Evolutionary conservation across 2,329 filamentous ascomycete species (phyloP).

Genomic region (Cercospora zeina): DNA sequence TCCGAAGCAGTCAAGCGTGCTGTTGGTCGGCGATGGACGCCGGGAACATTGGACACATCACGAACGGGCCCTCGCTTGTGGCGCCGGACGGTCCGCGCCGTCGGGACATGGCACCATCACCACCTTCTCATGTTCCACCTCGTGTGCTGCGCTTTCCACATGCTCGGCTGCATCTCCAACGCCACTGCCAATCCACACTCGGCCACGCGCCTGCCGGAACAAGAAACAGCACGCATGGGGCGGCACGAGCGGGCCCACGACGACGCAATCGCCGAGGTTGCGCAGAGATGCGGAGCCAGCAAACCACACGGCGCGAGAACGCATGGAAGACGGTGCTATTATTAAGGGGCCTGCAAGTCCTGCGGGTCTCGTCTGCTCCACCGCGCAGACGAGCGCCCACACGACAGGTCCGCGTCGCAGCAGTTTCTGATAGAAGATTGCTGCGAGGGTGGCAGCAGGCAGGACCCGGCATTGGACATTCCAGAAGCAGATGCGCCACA

Average conservation of each 20-base stretch:
- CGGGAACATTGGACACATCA: background rate
- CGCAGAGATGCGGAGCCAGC: conserved; percentile 7
- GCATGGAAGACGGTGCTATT: conserved; percentile 14
- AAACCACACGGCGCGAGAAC: conserved; percentile 8
- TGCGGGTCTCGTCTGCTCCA: conserved; percentile 23
- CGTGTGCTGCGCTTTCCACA: background rate
- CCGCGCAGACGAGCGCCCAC: conserved; percentile 17
- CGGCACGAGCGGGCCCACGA: background rate
- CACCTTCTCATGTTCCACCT: conserved; percentile 4
- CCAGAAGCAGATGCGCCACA: conserved; percentile 19
- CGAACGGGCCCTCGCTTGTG: background rate
- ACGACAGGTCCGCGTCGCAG: conserved; percentile 19
- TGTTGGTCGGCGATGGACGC: background rate
- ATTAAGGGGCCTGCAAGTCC: conserved; percentile 23
- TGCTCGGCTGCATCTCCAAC: background rate
- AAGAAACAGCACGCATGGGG: background rate
- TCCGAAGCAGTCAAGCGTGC: background rate
- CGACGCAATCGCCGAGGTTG: conserved; percentile 9
- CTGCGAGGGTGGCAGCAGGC: conserved; percentile 14
- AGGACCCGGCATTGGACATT: conserved; percentile 16
- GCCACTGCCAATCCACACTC: background rate
- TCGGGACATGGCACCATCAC: background rate
- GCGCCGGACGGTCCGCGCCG: background rate
- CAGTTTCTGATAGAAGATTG: conserved; percentile 25
- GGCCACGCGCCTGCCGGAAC: conserved; percentile 4